A percentile compares a stretch with the other conserved stretches of the same genome.
Evolutionary conservation across 2,329 filamentous ascomycete genomes (phyloP).

Genomic region (Onygenales sp.): DNA sequence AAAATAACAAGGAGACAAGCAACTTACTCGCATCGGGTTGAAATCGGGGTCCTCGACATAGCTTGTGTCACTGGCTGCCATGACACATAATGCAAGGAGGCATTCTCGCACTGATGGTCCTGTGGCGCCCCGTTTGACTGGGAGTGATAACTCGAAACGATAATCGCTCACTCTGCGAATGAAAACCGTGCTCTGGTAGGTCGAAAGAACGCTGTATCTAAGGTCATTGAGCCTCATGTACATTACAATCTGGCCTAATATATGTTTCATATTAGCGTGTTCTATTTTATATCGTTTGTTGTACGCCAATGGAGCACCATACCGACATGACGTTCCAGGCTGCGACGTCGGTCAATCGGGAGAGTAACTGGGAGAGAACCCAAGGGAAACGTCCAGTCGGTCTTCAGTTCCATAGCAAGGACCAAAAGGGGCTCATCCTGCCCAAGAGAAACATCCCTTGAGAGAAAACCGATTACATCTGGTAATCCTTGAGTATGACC

Average conservation of each 20-base stretch:
- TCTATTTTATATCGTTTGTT: not conserved
- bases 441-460: not conserved
- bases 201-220: conserved; percentile 1
- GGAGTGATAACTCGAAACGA: conserved; percentile 1
- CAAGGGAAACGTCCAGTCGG: not conserved
- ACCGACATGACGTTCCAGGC: not conserved
- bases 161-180: not conserved
- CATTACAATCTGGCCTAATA: not conserved
- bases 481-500: not conserved
- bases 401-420: not conserved
- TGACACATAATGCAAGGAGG: not conserved
- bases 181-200: not conserved
- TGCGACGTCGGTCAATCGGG: not conserved
- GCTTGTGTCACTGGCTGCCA: not conserved
- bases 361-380: not conserved
- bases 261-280: not conserved
- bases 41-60: not conserved
- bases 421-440: not conserved
- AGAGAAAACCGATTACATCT: not conserved
- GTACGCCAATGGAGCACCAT: not conserved
- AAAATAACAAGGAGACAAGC: not conserved
- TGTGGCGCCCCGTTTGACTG: not conserved
- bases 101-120: not conserved
- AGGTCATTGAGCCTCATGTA: not conserved
- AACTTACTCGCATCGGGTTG: not conserved